phyloP scores from a whole-genome alignment of 2,329 filamentous ascomycete genomes.

The Dactylellina haptotyla region DNA sequence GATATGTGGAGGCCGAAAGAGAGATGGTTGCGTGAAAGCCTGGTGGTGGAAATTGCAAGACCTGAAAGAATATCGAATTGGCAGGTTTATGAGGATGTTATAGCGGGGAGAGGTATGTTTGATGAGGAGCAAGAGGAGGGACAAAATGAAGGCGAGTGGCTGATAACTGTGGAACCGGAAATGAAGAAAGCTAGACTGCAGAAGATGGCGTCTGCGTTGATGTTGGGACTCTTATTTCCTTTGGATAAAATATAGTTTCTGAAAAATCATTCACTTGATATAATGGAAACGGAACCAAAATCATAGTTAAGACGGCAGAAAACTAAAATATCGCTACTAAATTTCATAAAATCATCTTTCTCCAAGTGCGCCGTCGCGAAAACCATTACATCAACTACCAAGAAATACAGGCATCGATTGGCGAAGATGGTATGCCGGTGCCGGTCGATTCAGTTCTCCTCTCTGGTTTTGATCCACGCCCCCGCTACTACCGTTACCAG shows the following conservation, averaged over 20 bases:
- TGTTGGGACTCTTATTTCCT: slow-evolving; percentile 14
- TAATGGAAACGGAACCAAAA: no score
- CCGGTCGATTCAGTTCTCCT: not conserved
- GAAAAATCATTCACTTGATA: no score
- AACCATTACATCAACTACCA: no score
- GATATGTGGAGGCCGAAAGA: slow-evolving; percentile 27
- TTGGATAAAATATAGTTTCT: no score
- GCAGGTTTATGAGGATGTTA: slow-evolving; percentile 40
- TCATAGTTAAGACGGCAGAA: no score
- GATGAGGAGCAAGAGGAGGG: slow-evolving; percentile 16
- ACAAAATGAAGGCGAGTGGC: slow-evolving; percentile 5
- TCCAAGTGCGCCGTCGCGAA: no score
- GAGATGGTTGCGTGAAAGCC: slow-evolving; percentile 38
- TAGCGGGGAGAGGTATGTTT: slow-evolving; percentile 25
- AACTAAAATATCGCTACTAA: no score
- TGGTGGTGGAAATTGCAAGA: slow-evolving; percentile 36
- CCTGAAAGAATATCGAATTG: slow-evolving; percentile 34
- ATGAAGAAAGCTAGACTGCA: not conserved
- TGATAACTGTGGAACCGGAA: slow-evolving; percentile 8
- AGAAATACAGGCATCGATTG: no score
- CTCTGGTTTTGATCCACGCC: not conserved
- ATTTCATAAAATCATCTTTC: no score
- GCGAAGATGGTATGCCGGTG: no score
- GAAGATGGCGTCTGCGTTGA: slow-evolving; percentile 23
- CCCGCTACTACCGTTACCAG: not conserved